These are phyloP conservation scores for Lasiodiplodia gonubiensis DNA, from an alignment of 2,329 filamentous ascomycete species.

Conservation along the genomic window DNA sequence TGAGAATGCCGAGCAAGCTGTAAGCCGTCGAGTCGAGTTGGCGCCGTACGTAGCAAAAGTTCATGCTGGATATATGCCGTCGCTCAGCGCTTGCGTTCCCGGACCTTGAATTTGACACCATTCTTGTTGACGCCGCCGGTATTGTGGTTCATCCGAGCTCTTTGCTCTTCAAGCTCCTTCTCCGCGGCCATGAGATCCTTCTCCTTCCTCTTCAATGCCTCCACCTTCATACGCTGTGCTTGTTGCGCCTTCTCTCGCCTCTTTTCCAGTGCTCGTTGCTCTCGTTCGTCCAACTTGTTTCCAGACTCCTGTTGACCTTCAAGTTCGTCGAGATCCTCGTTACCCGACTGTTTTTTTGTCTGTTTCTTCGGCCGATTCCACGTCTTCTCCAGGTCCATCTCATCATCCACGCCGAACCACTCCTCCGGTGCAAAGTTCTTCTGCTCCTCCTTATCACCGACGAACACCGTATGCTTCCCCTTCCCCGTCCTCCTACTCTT, in stretches of 20 bases:
- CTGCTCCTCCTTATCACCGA: conserved; percentile 49
- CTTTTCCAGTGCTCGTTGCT: conserved; percentile 45
- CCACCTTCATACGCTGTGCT: conserved; percentile 56
- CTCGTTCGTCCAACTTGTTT: conserved; percentile 32
- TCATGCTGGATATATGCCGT: background rate
- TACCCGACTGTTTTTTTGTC: conserved; percentile 28
- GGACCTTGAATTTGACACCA: conserved; percentile 68
- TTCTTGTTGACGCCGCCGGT: conserved; percentile 68
- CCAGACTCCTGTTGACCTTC: conserved; percentile 35
- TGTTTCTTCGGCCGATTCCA: conserved; percentile 38
- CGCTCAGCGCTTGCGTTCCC: conserved; percentile 64
- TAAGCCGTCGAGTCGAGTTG: conserved; percentile 43
- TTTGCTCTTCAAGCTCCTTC: conserved; percentile 63
- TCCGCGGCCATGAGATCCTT: conserved; percentile 61
- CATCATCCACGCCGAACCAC: conserved; percentile 46
- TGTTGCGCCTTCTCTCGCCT: conserved; percentile 57
- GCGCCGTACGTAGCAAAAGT: conserved; percentile 11
- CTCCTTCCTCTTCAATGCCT: conserved; percentile 60
- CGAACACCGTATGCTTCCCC: conserved; percentile 44
- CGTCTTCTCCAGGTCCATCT: conserved; percentile 34
- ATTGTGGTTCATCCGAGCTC: conserved; percentile 65
- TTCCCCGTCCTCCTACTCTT: conserved; percentile 39
- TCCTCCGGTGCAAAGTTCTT: conserved; percentile 48
- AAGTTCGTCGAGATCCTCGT: conserved; percentile 36
- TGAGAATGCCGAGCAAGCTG: conserved; percentile 76